Conservation (phyloP, 352 stramenopile genomes). For the Globisporangium takayamanum region DNA sequence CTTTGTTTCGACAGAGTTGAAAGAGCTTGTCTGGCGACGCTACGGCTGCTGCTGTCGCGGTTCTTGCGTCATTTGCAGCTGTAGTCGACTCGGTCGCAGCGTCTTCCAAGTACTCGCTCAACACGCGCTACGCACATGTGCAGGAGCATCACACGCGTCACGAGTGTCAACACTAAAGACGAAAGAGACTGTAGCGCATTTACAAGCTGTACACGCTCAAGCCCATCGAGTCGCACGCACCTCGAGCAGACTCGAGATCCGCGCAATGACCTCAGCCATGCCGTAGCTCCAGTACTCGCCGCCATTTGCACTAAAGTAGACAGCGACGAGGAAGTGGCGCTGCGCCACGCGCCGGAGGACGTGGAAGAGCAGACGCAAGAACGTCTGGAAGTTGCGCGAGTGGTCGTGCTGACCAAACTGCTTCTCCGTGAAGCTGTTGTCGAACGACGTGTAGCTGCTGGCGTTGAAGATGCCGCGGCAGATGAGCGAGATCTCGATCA, state of each 20-base stretch:
- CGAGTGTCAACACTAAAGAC: slow-evolving; percentile 6
- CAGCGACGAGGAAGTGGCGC: slow-evolving; percentile 55
- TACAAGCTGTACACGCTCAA: not conserved
- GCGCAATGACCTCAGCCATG: slow-evolving; percentile 59
- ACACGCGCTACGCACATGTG: slow-evolving; percentile 26
- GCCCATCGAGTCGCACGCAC: slow-evolving; percentile 14
- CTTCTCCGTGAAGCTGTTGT: slow-evolving; percentile 66
- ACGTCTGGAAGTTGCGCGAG: slow-evolving; percentile 62
- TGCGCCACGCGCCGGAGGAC: slow-evolving; percentile 58
- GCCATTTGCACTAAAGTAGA: slow-evolving; percentile 56
- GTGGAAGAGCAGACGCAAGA: slow-evolving; percentile 58
- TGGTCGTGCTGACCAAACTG: slow-evolving; percentile 64
- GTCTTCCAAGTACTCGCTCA: slow-evolving; percentile 68
- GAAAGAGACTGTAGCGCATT: not conserved
- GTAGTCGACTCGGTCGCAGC: slow-evolving; percentile 14
- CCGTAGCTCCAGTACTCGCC: slow-evolving; percentile 61
- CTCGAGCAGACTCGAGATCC: slow-evolving; percentile 58
- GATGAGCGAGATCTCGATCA: slow-evolving; percentile 59
- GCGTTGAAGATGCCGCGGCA: slow-evolving; percentile 70
- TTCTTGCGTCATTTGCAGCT: slow-evolving; percentile 16
- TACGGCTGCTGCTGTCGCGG: not conserved
- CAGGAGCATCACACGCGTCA: not conserved
- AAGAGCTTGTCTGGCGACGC: slow-evolving; percentile 32
- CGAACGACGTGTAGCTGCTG: slow-evolving; percentile 69
- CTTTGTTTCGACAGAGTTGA: slow-evolving; percentile 59